Conservation (phyloP, 139 green algal species). For the Auxenochlorella protothecoides region DNA sequence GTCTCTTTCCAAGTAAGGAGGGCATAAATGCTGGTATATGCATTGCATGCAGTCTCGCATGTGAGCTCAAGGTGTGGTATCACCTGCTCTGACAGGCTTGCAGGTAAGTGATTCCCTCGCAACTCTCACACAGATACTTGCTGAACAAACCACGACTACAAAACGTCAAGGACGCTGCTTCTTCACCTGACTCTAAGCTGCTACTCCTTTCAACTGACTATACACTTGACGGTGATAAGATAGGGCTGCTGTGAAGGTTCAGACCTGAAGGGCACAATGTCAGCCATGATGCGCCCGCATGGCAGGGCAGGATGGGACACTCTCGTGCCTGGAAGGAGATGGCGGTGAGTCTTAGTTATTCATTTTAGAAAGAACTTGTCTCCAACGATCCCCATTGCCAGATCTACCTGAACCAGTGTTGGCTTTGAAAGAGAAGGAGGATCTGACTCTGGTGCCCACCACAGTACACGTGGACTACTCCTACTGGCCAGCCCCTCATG, state of each 20-base stretch:
- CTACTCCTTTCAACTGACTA: slow-evolving; percentile 40
- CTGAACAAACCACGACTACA: slow-evolving; percentile 51
- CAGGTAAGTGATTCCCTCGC: background rate
- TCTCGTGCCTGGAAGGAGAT: too few relatives aligned
- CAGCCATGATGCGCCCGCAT: too few relatives aligned
- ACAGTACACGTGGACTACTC: slow-evolving; percentile 49
- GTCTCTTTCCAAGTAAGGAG: slow-evolving; percentile 12
- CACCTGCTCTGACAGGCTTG: background rate
- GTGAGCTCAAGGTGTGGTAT: background rate
- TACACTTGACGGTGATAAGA: too few relatives aligned
- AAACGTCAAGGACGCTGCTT: slow-evolving; percentile 42
- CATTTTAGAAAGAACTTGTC: too few relatives aligned
- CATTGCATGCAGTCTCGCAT: too few relatives aligned
- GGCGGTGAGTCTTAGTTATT: too few relatives aligned
- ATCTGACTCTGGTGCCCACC: slow-evolving; percentile 12
- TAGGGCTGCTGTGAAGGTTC: too few relatives aligned
- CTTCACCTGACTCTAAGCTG: slow-evolving; percentile 31
- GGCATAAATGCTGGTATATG: too few relatives aligned
- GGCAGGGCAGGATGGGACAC: too few relatives aligned
- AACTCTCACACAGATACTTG: slow-evolving; percentile 38
- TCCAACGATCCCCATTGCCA: too few relatives aligned
- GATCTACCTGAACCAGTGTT: too few relatives aligned
- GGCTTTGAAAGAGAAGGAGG: background rate
- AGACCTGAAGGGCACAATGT: too few relatives aligned
- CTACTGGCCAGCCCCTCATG: slow-evolving; percentile 31